Conservation (phyloP, 106 monocot genomes). For the Agapanthus africanus region DNA sequence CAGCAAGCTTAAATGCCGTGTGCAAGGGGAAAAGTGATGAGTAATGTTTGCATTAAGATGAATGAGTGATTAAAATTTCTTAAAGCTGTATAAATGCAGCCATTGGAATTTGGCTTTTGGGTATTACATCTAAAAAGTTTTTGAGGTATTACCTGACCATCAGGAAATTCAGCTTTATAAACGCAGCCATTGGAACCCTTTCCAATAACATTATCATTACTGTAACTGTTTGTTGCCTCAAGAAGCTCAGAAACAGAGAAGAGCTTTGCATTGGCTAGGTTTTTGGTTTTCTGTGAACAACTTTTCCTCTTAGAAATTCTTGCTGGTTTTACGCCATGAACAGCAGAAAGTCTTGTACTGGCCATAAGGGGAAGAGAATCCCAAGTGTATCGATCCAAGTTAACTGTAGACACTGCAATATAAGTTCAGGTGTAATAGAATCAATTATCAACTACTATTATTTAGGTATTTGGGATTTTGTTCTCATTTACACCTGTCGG, state of each 20-base stretch:
- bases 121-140: not conserved
- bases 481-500: no score
- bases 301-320: conserved; percentile 30
- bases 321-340: conserved; percentile 20
- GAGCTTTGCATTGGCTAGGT: conserved; percentile 17
- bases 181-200: conserved; percentile 34
- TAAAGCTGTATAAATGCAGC: not conserved
- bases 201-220: conserved; percentile 41
- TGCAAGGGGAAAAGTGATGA: not conserved
- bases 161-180: conserved; percentile 53
- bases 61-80: not conserved
- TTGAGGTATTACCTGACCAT: conserved; percentile 40
- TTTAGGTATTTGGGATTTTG: no score
- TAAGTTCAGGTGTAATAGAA: no score
- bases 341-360: conserved; percentile 8
- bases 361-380: conserved; percentile 11
- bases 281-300: conserved; percentile 21
- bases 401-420: conserved; percentile 24
- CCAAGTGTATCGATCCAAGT: conserved; percentile 1
- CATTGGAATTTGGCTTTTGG: not conserved
- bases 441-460: no score
- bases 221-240: conserved; percentile 46
- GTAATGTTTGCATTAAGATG: not conserved
- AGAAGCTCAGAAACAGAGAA: conserved; percentile 48
- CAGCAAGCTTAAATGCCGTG: not conserved